A percentile compares a stretch with the other conserved stretches of the same genome.
These are phyloP conservation scores for Zancudomyces culisetae DNA, from an alignment of 371 early-diverging fungal genomes.

Conservation along the genomic window DNA sequence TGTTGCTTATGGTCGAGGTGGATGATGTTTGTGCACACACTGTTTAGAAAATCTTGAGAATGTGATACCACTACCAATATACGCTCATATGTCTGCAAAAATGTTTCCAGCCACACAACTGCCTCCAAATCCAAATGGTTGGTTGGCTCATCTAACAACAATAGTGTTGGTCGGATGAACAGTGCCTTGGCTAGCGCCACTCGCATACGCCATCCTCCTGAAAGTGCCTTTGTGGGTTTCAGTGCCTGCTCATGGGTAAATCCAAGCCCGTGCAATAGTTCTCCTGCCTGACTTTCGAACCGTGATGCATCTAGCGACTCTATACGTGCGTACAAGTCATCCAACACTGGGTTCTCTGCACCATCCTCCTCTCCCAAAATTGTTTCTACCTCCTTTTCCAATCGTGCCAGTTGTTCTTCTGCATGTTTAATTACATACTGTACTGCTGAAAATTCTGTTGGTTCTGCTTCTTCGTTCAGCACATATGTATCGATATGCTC, in stretches of 20 bases:
- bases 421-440: conserved; percentile 81
- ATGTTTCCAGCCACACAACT: conserved; percentile 96
- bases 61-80: conserved; percentile 93
- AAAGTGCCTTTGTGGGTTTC: conserved; percentile 82
- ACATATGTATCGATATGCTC: conserved; percentile 91
- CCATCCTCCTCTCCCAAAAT: conserved; percentile 56
- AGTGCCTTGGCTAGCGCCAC: conserved; percentile 93
- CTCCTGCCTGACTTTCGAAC: conserved; percentile 84
- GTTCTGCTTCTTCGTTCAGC: conserved; percentile 87
- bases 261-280: conserved; percentile 85
- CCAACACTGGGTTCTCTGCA: conserved; percentile 73
- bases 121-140: conserved; percentile 96
- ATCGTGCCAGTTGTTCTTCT: conserved; percentile 66
- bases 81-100: conserved; percentile 80
- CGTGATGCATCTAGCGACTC: conserved; percentile 78
- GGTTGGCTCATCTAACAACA: conserved; percentile 85
- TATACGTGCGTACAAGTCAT: conserved; percentile 89
- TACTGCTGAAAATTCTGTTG: conserved; percentile 76
- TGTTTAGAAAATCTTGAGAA: conserved; percentile 97
- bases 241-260: conserved; percentile 71
- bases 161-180: conserved; percentile 85
- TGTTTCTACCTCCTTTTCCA: conserved; percentile 81
- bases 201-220: conserved; percentile 99
- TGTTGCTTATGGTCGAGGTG: conserved; percentile 74
- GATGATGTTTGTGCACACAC: conserved; percentile 91